These are phyloP conservation scores for Hypomyces perniciosus DNA, from an alignment of 2,329 filamentous ascomycete species.

Conservation along the genomic window DNA sequence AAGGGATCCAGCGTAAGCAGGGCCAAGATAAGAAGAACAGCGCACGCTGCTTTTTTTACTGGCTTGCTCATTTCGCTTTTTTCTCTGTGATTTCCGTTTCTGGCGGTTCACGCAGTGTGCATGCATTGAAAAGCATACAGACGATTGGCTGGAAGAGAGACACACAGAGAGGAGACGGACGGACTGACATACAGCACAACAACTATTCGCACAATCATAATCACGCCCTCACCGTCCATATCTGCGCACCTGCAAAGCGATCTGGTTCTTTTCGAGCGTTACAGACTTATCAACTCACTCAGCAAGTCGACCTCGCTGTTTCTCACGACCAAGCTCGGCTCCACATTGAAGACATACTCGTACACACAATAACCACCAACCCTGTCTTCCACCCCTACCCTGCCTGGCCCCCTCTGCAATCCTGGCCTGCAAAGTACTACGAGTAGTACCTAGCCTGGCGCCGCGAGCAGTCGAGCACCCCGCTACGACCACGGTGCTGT, in stretches of 20 bases:
- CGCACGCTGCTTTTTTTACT: background rate
- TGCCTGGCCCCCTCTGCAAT: constrained; percentile 4
- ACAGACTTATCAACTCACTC: no score
- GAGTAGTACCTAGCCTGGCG: background rate
- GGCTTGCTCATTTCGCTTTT: background rate
- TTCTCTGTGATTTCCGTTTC: background rate
- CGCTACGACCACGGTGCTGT: constrained; percentile 8
- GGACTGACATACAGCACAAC: no score
- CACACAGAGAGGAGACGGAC: no score
- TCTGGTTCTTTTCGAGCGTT: no score
- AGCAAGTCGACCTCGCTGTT: no score
- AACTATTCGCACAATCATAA: no score
- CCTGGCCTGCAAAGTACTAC: constrained; percentile 7
- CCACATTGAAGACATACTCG: background rate
- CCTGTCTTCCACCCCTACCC: constrained; percentile 5
- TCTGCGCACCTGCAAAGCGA: no score
- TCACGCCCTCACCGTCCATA: no score
- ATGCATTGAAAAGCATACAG: background rate
- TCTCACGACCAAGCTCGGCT: background rate
- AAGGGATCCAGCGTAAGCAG: background rate
- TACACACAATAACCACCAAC: background rate
- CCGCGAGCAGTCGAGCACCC: constrained; percentile 11
- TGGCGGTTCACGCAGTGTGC: background rate
- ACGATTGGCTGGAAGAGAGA: no score
- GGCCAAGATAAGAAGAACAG: background rate